Percentiles rank a stretch among this genome's conserved stretches.
Evolutionary conservation across 2,329 filamentous ascomycete species (phyloP).

Genomic region (Venturia pyrina): DNA sequence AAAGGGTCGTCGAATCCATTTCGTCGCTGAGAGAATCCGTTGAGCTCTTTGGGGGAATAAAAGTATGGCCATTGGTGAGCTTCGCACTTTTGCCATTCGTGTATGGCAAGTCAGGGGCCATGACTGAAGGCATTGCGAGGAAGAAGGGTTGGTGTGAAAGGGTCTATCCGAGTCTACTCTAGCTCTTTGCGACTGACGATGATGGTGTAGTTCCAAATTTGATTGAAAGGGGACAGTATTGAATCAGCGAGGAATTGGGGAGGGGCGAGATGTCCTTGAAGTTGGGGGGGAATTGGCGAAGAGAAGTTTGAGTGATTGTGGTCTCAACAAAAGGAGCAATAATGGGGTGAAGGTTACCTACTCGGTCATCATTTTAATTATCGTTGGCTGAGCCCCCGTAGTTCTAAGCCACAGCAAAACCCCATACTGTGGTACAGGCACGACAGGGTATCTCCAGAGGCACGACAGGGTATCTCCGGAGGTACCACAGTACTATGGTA

Average conservation of each 20-base stretch:
- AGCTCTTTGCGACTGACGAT: conserved; percentile 2
- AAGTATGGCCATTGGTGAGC: not conserved
- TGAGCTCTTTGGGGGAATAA: conserved; percentile 1
- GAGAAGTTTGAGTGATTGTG: too few species aligned
- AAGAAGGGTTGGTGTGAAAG: not conserved
- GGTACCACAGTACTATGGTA: too few species aligned
- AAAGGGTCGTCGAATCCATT: not conserved
- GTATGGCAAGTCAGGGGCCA: not conserved
- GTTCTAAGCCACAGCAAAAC: not conserved
- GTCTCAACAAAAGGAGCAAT: not conserved
- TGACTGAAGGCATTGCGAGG: not conserved
- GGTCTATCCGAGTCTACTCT: not conserved
- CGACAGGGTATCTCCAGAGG: too few species aligned
- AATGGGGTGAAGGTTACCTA: not conserved
- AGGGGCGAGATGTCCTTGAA: not conserved
- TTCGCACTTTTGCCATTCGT: conserved; percentile 3
- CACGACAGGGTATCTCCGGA: too few species aligned
- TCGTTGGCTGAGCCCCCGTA: not conserved
- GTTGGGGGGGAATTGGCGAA: too few species aligned
- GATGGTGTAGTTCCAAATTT: not conserved
- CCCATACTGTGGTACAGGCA: not conserved
- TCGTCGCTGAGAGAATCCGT: conserved; percentile 6
- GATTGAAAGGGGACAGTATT: not conserved
- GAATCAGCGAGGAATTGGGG: not conserved
- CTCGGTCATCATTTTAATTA: not conserved